Base-by-base conservation (phyloP, 208 protist species). In the Leishmania guyanensis region DNA sequence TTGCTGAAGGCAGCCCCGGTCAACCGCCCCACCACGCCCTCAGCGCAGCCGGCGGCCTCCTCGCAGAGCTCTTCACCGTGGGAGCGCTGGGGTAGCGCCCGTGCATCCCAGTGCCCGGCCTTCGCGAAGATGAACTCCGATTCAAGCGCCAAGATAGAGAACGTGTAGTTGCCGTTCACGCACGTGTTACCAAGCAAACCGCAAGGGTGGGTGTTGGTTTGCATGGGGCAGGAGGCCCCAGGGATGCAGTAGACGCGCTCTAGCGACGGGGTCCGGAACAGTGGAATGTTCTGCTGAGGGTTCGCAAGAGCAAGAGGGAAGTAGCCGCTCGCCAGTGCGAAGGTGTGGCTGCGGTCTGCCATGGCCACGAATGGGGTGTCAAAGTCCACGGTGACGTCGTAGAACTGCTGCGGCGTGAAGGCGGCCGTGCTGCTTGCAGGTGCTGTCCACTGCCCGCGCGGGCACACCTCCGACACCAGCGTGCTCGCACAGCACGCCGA, bases 151-250 rank as follows among this genome's bases (percentile, higher is more conserved):
- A 87, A 58, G 6, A 87, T 87, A 22, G 82, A 8, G 66, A 82
- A 78, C 4, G 75, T 73, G 69, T 84, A 88, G 60, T 85, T 84
- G 33, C 82, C 88, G 68, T 87, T 79, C 6, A 82, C 58, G 78
- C 85, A 88, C 60, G 75, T 79, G 36, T 77, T 81, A 3, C 50
- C 17, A 5, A 86, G 22, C 3, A 78, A 10, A n/a, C n/a, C 74
- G 72, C 82, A 84, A 1, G 0, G 9, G 22, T 8, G 3, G 3
- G 2, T 3, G 3, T 26, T 3, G 0, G 29, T 20, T 10, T 50
- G 26, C 22, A 33, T 53, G n/a, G 36, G 5, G 33, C 79, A 83
- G 29, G 39, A 78, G 0, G 43, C 22, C 5, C 79, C 79, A 6
- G 72, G 70, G n/a, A 43, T 56, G 62, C 79, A 83, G 20, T 4